These are phyloP conservation scores for Suillus occidentalis DNA, from an alignment of 768 basidiomycete genomes.

Conservation along the genomic window DNA sequence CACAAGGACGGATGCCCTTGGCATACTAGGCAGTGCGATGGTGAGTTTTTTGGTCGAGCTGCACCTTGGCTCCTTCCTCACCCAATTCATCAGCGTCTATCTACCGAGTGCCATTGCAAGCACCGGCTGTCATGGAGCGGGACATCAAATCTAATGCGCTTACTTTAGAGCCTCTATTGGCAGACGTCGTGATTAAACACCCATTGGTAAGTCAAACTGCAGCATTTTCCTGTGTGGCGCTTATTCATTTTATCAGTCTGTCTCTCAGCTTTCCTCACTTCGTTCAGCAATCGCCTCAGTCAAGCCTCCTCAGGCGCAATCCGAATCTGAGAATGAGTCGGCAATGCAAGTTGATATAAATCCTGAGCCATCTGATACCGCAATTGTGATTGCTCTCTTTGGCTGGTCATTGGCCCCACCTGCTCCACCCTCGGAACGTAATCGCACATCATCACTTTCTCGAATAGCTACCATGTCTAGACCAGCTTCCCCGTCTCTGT, in stretches of 20 bases:
- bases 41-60: slow-evolving; percentile 40
- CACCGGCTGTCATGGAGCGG: slow-evolving; percentile 61
- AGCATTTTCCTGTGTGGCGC: slow-evolving; percentile 2
- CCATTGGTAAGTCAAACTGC: slow-evolving; percentile 56
- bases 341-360: slow-evolving; percentile 12
- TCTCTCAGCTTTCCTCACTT: slow-evolving; percentile 56
- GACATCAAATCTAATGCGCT: slow-evolving; percentile 59
- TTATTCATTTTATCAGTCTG: slow-evolving; percentile 43
- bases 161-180: slow-evolving; percentile 50
- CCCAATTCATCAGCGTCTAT: slow-evolving; percentile 50
- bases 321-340: slow-evolving; percentile 28
- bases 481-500: slow-evolving; percentile 32
- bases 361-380: slow-evolving; percentile 35
- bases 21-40: slow-evolving; percentile 77
- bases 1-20: slow-evolving; percentile 87
- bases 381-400: slow-evolving; percentile 46
- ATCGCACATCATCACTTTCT: slow-evolving; percentile 19
- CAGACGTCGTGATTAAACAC: slow-evolving; percentile 62
- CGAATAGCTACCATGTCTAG: slow-evolving; percentile 26
- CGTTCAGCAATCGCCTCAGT: slow-evolving; percentile 40
- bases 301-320: slow-evolving; percentile 17
- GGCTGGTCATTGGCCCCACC: slow-evolving; percentile 45
- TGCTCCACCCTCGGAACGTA: slow-evolving; percentile 15
- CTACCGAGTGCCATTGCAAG: slow-evolving; percentile 71
- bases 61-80: slow-evolving; percentile 6